A percentile compares a stretch with the other conserved stretches of the same genome.
Conservation (phyloP, 208 protist genomes). For the Zelonia costaricensis region DNA sequence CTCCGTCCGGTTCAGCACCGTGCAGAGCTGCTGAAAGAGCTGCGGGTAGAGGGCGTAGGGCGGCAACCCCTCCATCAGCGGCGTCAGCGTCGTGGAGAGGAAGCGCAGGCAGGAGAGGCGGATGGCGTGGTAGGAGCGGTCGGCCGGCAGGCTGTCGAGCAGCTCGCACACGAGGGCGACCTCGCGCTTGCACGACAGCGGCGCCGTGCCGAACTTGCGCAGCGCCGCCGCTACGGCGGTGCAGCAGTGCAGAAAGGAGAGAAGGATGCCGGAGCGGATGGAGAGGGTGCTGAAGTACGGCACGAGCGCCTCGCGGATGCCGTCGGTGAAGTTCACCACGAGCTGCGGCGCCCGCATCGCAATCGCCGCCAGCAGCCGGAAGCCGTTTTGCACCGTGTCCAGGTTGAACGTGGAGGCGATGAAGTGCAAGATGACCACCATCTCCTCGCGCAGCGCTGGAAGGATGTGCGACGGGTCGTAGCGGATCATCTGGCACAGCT, state of each 20-base stretch:
- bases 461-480: constrained; percentile 88
- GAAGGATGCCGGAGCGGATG: constrained; percentile 44
- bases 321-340: constrained; percentile 73
- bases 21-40: constrained; percentile 67
- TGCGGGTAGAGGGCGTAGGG: constrained; percentile 76
- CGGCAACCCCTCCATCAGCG: constrained; percentile 56
- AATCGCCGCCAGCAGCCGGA: constrained; percentile 70
- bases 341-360: constrained; percentile 76
- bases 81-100: constrained; percentile 62
- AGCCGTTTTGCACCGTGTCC: constrained; percentile 56
- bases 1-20: constrained; percentile 60
- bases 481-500: constrained; percentile 80
- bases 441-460: constrained; percentile 73
- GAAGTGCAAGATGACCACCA: constrained; percentile 64
- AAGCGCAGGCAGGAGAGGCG: constrained; percentile 79
- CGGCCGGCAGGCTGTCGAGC: constrained; percentile 58
- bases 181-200: constrained; percentile 56
- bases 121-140: constrained; percentile 47
- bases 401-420: constrained; percentile 56
- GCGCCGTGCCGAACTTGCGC: constrained; percentile 51
- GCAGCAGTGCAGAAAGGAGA: constrained; percentile 72
- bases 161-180: constrained; percentile 57
- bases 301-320: constrained; percentile 61
- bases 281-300: constrained; percentile 54
- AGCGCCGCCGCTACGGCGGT: constrained; percentile 68